Evolutionary conservation across 1,284 basidiomycete genomes (phyloP), one percentile per base, ranked within the genome.

Genomic region (Schizophyllum amplum): DNA sequence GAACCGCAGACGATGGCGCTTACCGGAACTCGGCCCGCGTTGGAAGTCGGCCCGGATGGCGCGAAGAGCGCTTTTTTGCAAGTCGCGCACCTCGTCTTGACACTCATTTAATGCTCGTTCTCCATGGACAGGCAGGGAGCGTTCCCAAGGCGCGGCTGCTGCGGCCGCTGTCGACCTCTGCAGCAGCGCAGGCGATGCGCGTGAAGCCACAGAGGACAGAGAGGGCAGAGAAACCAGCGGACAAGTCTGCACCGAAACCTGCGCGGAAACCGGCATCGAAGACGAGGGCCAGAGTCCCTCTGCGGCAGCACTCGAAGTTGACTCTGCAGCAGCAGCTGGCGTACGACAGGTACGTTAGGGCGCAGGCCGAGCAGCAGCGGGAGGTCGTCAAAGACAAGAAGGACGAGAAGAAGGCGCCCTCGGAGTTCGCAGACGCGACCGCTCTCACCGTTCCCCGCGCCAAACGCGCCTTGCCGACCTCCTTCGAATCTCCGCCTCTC

Each of bases 401-500:
- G 13, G 33, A 42, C 33, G 33, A 42, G 13, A 42, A 42, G 33
- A 42, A 42, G 33, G 33, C 33, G 11, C 33, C 33, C 33, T 42
- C 33, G 13, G 33, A 42, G 17, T 42, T 42, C 33, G 33, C 33
- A 42, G 33, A 42, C 33, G 33, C 33, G 33, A 42, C 33, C 3
- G 33, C 33, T 9, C 11, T 42, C 13, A 9, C 33, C 17, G 33
- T 42, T 3, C 33, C 33, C 13, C 33, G 33, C 33, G 13, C 42
- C 20, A n/a, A 25, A 20, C 47, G 26, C 20, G 7, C 48, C n/a
- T 25, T n/a, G 47, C 23, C 21, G 27, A 4, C 48, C 24, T 11
- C 9, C 4, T 90, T 90, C 67, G 67, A 76, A 0, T 84, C 86
- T 0, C 85, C 88, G 1, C 86, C 87, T 0, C 73, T 93, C 20